phyloP scores from a whole-genome alignment of 1,139 yeast species.

The Suhomyces terraborum region DNA sequence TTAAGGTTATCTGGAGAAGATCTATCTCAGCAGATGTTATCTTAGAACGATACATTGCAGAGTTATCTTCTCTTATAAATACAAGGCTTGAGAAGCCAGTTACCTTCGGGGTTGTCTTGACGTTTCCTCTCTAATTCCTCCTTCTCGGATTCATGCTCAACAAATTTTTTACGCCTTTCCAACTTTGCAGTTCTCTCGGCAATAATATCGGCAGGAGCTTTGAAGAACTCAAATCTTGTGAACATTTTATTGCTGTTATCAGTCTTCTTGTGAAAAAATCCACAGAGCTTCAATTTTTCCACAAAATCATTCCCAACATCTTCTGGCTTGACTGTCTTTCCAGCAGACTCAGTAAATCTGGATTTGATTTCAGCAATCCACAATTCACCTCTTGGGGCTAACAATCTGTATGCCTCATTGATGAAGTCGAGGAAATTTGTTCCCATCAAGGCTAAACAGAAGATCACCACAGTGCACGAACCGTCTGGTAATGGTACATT shows the following conservation, averaged over 20 bases:
- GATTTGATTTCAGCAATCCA: conserved; percentile 99
- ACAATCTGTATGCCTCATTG: conserved; percentile 81
- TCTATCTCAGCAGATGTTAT: no score
- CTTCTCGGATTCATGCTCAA: conserved; percentile 66
- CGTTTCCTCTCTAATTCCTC: conserved; percentile 61
- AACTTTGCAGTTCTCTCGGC: conserved; percentile 65
- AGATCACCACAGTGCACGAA: conserved; percentile 81
- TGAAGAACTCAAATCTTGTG: conserved; percentile 89
- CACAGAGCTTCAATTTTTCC: conserved; percentile 70
- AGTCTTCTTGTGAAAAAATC: conserved; percentile 85
- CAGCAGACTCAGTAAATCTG: conserved; percentile 62
- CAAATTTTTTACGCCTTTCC: conserved; percentile 67
- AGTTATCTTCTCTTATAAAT: conserved; percentile 82
- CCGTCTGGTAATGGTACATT: conserved; percentile 81
- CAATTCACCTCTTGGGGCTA: conserved; percentile 88
- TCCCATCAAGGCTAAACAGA: conserved; percentile 96
- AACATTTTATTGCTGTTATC: conserved; percentile 93
- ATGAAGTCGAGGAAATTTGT: conserved; percentile 92
- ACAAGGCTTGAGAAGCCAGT: conserved; percentile 93
- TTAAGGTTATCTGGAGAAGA: no score
- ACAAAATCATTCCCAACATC: conserved; percentile 74
- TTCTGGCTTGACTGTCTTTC: conserved; percentile 29
- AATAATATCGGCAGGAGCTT: conserved; percentile 72
- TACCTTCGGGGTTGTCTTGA: conserved; percentile 67
- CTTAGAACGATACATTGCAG: no score